Conservation (phyloP, 148 eudicot species). For the Dianthus caryophyllus region DNA sequence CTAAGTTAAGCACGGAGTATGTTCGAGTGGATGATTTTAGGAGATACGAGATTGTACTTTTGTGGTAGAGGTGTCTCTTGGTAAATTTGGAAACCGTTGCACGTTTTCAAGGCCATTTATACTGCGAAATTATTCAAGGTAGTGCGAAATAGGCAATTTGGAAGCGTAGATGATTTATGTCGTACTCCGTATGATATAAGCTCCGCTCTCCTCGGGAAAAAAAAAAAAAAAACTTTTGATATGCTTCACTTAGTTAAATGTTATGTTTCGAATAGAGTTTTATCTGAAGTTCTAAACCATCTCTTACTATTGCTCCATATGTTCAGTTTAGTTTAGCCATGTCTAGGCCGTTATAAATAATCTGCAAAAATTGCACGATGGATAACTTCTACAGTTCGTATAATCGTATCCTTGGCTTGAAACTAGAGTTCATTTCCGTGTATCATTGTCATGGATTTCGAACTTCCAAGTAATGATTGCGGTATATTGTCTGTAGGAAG, state of each 20-base stretch:
- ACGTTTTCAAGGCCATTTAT: too few species aligned
- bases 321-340: background rate
- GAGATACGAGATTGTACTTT: background rate
- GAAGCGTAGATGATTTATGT: too few species aligned
- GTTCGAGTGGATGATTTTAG: background rate
- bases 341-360: background rate
- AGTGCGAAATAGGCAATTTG: background rate
- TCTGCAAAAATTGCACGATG: background rate
- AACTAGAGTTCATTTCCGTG: background rate
- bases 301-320: background rate
- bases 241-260: background rate
- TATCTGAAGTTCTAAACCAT: background rate
- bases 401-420: constrained; percentile 2
- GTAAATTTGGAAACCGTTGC: background rate
- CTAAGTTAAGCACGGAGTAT: background rate
- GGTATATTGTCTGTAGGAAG: constrained; percentile 47
- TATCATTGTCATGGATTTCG: constrained; percentile 12
- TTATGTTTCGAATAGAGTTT: background rate
- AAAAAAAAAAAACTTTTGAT: too few species aligned
- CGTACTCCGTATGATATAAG: background rate
- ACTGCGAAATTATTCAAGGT: too few species aligned
- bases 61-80: background rate
- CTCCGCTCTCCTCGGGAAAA: background rate
- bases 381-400: background rate
- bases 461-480: background rate